Evolutionary conservation across 1,284 basidiomycete species (phyloP).

Genomic region (Sanghuangporus weigelae): DNA sequence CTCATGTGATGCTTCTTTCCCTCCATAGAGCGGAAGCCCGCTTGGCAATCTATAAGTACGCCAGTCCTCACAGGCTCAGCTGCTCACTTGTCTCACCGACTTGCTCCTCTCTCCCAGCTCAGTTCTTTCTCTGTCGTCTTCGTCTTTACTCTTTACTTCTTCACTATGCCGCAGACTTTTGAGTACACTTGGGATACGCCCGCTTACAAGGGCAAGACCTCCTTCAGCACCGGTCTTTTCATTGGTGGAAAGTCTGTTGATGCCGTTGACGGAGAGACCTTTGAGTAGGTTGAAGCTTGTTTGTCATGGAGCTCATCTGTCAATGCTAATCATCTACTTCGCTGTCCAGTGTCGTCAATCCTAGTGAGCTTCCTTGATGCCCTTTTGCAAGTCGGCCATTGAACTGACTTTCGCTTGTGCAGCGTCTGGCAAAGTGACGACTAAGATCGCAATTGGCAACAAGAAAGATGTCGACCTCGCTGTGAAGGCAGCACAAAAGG

Average conservation of each 20-base stretch:
- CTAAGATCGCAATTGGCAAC: slow-evolving; percentile 63
- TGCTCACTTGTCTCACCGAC: neutral
- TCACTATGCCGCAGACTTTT: slow-evolving; percentile 33
- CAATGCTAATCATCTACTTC: neutral
- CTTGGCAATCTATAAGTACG: neutral
- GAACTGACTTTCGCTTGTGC: neutral
- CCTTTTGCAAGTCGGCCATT: neutral
- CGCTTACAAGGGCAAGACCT: slow-evolving; percentile 65
- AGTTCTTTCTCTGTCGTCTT: neutral
- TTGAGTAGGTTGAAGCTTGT: slow-evolving; percentile 36
- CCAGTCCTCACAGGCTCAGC: neutral
- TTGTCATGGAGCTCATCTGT: slow-evolving; percentile 30
- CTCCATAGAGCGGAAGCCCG: no score
- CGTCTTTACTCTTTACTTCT: neutral
- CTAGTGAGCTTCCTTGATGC: slow-evolving; percentile 34
- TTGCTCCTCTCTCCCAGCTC: neutral
- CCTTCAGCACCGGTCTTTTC: slow-evolving; percentile 72
- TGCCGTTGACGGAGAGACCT: slow-evolving; percentile 57
- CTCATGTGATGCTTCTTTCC: neutral
- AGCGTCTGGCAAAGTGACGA: slow-evolving; percentile 69
- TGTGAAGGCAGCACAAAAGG: slow-evolving; percentile 72
- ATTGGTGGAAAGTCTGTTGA: slow-evolving; percentile 79
- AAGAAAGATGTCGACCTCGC: slow-evolving; percentile 72
- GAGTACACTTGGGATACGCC: slow-evolving; percentile 60
- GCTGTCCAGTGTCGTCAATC: slow-evolving; percentile 55